Conservation (phyloP, 2,329 filamentous ascomycete genomes). For the Fusarium domesticum region DNA sequence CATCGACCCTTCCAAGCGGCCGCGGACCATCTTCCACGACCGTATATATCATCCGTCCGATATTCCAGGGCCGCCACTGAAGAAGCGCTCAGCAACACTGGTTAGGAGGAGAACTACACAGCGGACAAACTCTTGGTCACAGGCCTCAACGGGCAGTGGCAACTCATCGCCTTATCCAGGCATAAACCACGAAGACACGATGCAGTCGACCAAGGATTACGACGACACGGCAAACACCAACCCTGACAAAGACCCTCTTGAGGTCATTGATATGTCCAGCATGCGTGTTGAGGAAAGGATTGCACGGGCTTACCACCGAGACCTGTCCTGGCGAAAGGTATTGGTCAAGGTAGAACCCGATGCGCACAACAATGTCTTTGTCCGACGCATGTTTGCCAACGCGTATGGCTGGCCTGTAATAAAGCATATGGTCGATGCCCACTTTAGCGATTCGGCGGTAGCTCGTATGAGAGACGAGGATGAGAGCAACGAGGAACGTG, state of each 20-base stretch:
- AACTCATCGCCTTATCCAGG: conserved; percentile 35
- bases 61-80: conserved; percentile 76
- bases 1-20: conserved; percentile 74
- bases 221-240: conserved; percentile 50
- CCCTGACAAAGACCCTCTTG: conserved; percentile 39
- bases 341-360: conserved; percentile 93
- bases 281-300: conserved; percentile 99
- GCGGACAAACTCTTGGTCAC: conserved; percentile 23
- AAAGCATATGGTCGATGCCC: conserved; percentile 90
- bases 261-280: conserved; percentile 54
- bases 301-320: conserved; percentile 87
- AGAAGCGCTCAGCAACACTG: conserved; percentile 46
- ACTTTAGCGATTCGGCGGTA: conserved; percentile 71
- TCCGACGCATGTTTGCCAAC: conserved; percentile 93
- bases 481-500: conserved; percentile 66
- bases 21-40: conserved; percentile 94
- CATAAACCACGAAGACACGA: conserved; percentile 43
- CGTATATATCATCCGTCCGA: conserved; percentile 91
- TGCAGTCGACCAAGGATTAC: conserved; percentile 47
- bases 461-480: conserved; percentile 66
- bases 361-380: conserved; percentile 97
- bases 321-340: conserved; percentile 93
- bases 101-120: conserved; percentile 32
- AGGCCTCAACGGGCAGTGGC: conserved; percentile 27
- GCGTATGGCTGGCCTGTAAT: conserved; percentile 97